A percentile compares a stretch with the other conserved stretches of the same genome.
Evolutionary conservation across 768 basidiomycete species (phyloP).

Genomic region (Pleurotus citrinopileatus): DNA sequence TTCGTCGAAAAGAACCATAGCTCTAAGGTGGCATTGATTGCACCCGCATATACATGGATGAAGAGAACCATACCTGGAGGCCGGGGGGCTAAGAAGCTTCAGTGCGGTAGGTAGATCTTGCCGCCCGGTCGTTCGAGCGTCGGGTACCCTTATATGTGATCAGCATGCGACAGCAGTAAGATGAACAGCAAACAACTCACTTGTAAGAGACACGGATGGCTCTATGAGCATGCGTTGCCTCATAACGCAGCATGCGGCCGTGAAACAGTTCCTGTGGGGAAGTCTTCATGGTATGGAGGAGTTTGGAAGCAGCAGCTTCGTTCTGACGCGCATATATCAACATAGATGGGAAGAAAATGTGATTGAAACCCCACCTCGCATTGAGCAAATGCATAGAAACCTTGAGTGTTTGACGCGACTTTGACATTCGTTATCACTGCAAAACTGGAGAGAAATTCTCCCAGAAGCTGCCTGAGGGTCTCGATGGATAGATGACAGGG

Average conservation of each 20-base stretch:
- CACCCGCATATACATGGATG: constrained; percentile 19
- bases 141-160: not conserved
- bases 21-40: constrained; percentile 27
- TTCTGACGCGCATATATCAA: constrained; percentile 37
- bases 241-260: constrained; percentile 73
- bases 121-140: not conserved
- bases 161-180: not conserved
- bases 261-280: constrained; percentile 59
- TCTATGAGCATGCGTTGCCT: constrained; percentile 73
- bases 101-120: constrained; percentile 54
- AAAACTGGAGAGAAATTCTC: constrained; percentile 65
- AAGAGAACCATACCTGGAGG: constrained; percentile 42
- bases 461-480: constrained; percentile 59
- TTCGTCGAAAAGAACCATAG: constrained; percentile 50
- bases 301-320: constrained; percentile 48
- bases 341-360: constrained; percentile 9
- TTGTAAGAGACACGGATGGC: constrained; percentile 75
- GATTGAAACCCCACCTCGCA: constrained; percentile 56
- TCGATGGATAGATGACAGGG: constrained; percentile 64
- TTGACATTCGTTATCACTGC: constrained; percentile 64
- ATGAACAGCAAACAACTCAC: constrained; percentile 25
- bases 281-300: constrained; percentile 60
- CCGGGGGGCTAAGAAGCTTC: constrained; percentile 52
- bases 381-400: constrained; percentile 83
- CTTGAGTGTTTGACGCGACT: constrained; percentile 72